These are phyloP conservation scores for Xylaria sp. DNA, from an alignment of 2,329 filamentous ascomycete genomes.

Conservation along the genomic window DNA sequence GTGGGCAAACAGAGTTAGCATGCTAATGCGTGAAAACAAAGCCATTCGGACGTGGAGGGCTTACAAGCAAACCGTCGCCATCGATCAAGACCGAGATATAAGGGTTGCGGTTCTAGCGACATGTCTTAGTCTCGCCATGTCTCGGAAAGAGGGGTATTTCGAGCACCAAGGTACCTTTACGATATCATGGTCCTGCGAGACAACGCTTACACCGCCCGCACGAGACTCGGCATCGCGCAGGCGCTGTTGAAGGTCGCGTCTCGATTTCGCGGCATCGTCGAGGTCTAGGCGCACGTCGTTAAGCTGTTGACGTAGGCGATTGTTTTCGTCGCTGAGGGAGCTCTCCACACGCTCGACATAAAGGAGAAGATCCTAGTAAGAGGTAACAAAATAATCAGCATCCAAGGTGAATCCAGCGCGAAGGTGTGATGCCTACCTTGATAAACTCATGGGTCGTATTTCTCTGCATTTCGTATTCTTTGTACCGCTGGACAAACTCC, in stretches of 20 bases:
- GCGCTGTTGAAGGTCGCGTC: constrained; percentile 54
- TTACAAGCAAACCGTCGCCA: constrained; percentile 64
- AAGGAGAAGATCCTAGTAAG: constrained; percentile 49
- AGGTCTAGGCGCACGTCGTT: constrained; percentile 53
- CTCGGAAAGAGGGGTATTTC: constrained; percentile 6
- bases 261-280: constrained; percentile 49
- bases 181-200: constrained; percentile 44
- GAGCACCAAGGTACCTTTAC: constrained; percentile 47
- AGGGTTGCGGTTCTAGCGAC: constrained; percentile 53
- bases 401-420: constrained; percentile 1
- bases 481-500: constrained; percentile 53
- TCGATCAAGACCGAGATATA: constrained; percentile 66
- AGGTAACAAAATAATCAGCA: constrained; percentile 5
- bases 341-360: constrained; percentile 50
- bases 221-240: constrained; percentile 45
- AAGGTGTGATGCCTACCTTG: constrained; percentile 42
- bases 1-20: constrained; percentile 6
- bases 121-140: constrained; percentile 22
- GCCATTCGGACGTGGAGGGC: constrained; percentile 21
- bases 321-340: constrained; percentile 48
- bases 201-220: constrained; percentile 40
- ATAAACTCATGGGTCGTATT: constrained; percentile 49
- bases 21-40: constrained; percentile 9
- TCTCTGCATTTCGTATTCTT: constrained; percentile 45
- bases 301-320: constrained; percentile 44